Evolutionary conservation across 768 basidiomycete genomes (phyloP).

Genomic region (Tulasnella sp.): DNA sequence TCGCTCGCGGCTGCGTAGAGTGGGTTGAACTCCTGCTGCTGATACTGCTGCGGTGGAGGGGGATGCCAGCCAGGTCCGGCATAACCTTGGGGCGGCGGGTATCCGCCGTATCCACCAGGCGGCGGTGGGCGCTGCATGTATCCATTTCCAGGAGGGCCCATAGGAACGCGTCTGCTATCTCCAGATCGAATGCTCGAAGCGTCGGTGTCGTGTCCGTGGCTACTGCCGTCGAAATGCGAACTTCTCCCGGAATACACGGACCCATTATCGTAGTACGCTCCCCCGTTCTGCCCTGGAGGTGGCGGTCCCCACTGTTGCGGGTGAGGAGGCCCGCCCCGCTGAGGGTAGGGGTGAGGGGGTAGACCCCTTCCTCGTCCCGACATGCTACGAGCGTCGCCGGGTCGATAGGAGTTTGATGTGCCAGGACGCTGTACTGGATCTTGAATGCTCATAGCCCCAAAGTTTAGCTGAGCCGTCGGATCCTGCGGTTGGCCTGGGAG

Average conservation of each 20-base stretch:
- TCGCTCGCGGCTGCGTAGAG: constrained; percentile 74
- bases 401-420: constrained; percentile 13
- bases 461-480: constrained; percentile 41
- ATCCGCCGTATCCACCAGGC: constrained; percentile 29
- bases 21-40: constrained; percentile 49
- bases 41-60: constrained; percentile 28
- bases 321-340: constrained; percentile 33
- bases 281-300: neutral
- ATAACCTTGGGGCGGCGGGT: constrained; percentile 30
- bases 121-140: constrained; percentile 29
- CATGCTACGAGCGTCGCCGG: neutral
- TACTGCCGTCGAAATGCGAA: neutral
- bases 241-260: constrained; percentile 4
- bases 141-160: constrained; percentile 14
- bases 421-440: neutral
- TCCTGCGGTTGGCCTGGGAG: constrained; percentile 29
- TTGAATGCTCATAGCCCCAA: constrained; percentile 42
- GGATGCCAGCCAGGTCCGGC: constrained; percentile 26
- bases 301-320: constrained; percentile 13
- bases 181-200: constrained; percentile 12
- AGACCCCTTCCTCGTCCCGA: neutral
- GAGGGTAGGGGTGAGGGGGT: neutral
- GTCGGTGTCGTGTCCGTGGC: constrained; percentile 18
- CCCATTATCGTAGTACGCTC: neutral
- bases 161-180: constrained; percentile 4